Evolutionary conservation across 169 alveolate species (phyloP).

Genomic region (Perkinsus olseni): DNA sequence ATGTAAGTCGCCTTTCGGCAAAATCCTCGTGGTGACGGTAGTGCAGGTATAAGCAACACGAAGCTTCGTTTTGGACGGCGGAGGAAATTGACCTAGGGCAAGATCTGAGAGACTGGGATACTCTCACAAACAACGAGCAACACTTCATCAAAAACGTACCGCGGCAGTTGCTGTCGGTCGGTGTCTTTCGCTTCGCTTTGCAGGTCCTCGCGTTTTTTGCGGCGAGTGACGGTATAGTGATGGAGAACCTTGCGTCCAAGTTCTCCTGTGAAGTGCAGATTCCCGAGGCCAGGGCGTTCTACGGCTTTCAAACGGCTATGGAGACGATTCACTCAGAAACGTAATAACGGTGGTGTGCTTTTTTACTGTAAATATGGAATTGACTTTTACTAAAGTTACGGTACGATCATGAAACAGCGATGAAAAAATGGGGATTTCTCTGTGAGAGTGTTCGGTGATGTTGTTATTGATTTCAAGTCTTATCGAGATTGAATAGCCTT

Average conservation of each 20-base stretch:
- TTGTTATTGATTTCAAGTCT: too few relatives aligned
- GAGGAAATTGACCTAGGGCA: constrained; percentile 93
- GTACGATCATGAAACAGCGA: too few relatives aligned
- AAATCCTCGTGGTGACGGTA: not conserved
- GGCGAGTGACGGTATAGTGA: constrained; percentile 92
- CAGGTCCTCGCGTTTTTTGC: not conserved
- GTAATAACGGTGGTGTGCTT: constrained; percentile 44
- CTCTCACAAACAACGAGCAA: constrained; percentile 60
- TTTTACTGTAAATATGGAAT: too few relatives aligned
- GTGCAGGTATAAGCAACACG: constrained; percentile 87
- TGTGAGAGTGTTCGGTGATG: too few relatives aligned
- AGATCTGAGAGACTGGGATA: constrained; percentile 90
- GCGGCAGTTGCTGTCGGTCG: not conserved
- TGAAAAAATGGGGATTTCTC: too few relatives aligned
- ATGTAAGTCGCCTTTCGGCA: not conserved
- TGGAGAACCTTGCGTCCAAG: constrained; percentile 90
- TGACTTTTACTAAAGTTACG: too few relatives aligned
- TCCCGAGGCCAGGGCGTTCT: constrained; percentile 95
- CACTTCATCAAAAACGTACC: constrained; percentile 73
- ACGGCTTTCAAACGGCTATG: constrained; percentile 94
- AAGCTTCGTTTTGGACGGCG: constrained; percentile 97
- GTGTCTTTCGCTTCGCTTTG: not conserved
- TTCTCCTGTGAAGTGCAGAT: constrained; percentile 87
- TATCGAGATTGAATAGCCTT: too few relatives aligned
- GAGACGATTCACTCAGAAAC: constrained; percentile 98